These are phyloP conservation scores for Pseudocercospora ulei DNA, from an alignment of 2,329 filamentous ascomycete species.

Conservation along the genomic window DNA sequence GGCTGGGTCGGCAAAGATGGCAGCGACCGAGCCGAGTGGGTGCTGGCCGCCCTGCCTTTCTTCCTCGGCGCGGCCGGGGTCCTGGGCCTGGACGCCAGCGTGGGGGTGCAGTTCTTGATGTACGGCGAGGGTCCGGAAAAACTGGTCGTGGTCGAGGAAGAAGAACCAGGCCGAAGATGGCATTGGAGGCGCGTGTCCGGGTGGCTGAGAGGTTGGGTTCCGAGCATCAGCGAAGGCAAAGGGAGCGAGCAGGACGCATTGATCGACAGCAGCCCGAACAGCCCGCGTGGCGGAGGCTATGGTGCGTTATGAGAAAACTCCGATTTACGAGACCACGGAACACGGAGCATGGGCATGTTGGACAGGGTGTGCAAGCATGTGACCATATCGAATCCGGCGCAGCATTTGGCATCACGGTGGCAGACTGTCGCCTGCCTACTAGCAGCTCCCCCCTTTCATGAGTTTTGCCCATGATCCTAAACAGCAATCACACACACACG, in stretches of 20 bases:
- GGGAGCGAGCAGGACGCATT: conserved; percentile 19
- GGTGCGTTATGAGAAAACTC: conserved; percentile 17
- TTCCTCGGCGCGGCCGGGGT: conserved; percentile 58
- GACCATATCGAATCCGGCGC: not conserved
- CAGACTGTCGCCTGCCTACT: not conserved
- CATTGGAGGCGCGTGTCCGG: conserved; percentile 51
- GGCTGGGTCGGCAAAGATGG: conserved; percentile 52
- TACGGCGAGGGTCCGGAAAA: conserved; percentile 45
- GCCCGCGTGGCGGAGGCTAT: conserved; percentile 21
- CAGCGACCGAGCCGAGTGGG: conserved; percentile 48
- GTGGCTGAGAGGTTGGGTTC: conserved; percentile 59
- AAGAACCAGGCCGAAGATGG: conserved; percentile 33
- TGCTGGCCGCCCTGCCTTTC: conserved; percentile 51
- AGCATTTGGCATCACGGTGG: not conserved
- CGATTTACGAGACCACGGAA: conserved; percentile 1
- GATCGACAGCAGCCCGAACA: conserved; percentile 9
- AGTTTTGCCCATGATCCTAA: no score
- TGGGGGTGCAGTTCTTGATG: conserved; percentile 54
- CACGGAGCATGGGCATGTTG: conserved; percentile 1
- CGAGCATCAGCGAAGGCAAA: conserved; percentile 39
- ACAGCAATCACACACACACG: no score
- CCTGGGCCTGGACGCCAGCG: conserved; percentile 51
- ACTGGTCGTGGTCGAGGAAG: conserved; percentile 42
- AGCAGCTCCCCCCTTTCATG: no score
- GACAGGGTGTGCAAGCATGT: not conserved